A percentile compares a stretch with the other conserved stretches of the same genome.
phyloP scores from a whole-genome alignment of 2,329 filamentous ascomycete genomes.

The Colletotrichum acutatum region DNA sequence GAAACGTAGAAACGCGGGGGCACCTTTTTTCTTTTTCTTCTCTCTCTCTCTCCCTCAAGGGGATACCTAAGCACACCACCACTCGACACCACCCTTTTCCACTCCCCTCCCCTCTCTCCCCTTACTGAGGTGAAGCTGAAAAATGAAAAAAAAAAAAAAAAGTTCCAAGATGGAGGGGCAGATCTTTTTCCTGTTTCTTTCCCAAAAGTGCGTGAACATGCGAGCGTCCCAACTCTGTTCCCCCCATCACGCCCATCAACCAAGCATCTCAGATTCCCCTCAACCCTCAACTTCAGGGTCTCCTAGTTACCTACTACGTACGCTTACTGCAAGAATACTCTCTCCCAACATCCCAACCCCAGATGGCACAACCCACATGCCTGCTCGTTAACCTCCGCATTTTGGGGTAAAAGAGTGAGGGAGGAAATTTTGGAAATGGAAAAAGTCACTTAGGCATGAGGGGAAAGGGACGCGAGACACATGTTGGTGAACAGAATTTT shows the following conservation, averaged over 20 bases:
- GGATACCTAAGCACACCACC: background rate
- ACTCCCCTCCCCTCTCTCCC: background rate
- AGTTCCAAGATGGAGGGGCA: background rate
- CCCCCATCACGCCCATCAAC: no score
- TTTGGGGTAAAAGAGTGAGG: background rate
- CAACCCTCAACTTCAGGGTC: background rate
- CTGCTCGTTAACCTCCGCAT: background rate
- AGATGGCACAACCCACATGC: background rate
- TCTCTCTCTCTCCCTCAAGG: no score
- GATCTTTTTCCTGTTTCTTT: conserved; percentile 1
- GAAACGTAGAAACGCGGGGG: background rate
- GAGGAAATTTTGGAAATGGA: background rate
- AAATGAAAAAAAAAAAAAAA: background rate
- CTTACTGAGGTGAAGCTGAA: background rate
- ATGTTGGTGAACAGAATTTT: conserved; percentile 36
- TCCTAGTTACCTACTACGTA: background rate
- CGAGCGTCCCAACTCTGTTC: conserved; percentile 15
- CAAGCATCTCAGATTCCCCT: no score
- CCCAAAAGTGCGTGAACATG: conserved; percentile 4
- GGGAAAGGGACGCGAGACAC: background rate
- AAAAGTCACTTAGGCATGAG: background rate
- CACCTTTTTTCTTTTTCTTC: no score
- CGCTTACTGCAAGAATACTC: background rate
- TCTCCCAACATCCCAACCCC: no score
- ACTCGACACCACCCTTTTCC: background rate